Evolutionary conservation across 306 rosid genomes (phyloP), one percentile per base, ranked within the genome.

Genomic region (Corylus avellana): DNA sequence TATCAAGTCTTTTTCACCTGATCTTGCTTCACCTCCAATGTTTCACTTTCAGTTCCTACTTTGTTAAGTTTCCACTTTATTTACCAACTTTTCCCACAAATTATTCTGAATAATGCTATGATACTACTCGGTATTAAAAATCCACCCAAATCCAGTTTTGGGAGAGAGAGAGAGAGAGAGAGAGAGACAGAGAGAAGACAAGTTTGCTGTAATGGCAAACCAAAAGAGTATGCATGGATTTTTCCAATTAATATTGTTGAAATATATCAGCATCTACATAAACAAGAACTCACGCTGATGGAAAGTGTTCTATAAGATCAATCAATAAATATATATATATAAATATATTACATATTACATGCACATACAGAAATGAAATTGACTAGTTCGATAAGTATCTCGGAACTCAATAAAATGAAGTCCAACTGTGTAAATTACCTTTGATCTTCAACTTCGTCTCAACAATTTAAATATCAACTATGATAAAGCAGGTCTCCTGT

Each of bases 361-460:
- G 77, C 79, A 83, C 69, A 59, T 77, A 56, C 42, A 76, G 74
- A 39, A 75, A 86, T 53, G 71, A 73, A 73, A 82, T 68, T 37
- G 73, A 79, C 74, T 75, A 79, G 78, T 70, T 56, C 73, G 76
- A 74, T 62, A 77, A 84, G 61, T 54, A 86, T 70, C 73, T 79
- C 75, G 70, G 81, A 81, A 84, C 74, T 69, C 37, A 71, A 70
- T 46, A 63, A 70, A 70, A 75, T 68, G 37, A 54, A 27, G 61
- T 74, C 71, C 75, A 63, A 54, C 75, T 75, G 68, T 20, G 70
- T 61, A 79, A 71, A 62, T 62, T 75, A 55, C 75, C 73, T 79
- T 14, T 75, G 69, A 44, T 75, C 68, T 37, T 75, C 55, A 51
- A 63, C 82, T 81, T 75, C 86, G 44, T 54, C 78, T 63, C 73